Conservation (phyloP, 2,329 filamentous ascomycete species). For the Verticillium alfalfae region DNA sequence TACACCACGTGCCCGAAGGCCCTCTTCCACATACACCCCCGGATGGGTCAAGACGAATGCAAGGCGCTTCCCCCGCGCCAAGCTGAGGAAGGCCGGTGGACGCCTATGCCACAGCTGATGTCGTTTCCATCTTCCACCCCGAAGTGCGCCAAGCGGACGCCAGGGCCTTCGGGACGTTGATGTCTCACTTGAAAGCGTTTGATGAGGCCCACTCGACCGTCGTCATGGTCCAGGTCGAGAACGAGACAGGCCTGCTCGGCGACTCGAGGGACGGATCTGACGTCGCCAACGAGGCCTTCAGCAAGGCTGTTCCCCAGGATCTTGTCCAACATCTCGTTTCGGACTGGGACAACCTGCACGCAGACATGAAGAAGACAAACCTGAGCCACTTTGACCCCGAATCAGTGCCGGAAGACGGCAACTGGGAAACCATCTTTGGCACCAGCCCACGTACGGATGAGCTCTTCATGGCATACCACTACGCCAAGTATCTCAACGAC, state of each 20-base stretch:
- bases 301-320: constrained; percentile 16
- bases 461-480: constrained; percentile 22
- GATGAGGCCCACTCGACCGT: constrained; percentile 38
- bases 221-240: constrained; percentile 48
- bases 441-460: constrained; percentile 14
- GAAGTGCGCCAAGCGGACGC: constrained; percentile 15
- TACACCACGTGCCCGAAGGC: constrained; percentile 9
- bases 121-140: constrained; percentile 19
- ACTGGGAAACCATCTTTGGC: constrained; percentile 23
- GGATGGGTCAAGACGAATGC: constrained; percentile 18
- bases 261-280: constrained; percentile 38
- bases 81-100: constrained; percentile 20
- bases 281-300: constrained; percentile 29
- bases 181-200: constrained; percentile 27
- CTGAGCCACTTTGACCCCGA: not conserved
- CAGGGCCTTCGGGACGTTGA: constrained; percentile 20
- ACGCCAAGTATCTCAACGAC: constrained; percentile 16
- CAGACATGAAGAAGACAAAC: not conserved
- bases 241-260: constrained; percentile 40
- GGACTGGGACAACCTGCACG: constrained; percentile 2
- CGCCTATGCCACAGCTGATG: constrained; percentile 15
- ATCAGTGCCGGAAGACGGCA: not conserved
- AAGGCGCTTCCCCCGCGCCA: constrained; percentile 17
- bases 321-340: constrained; percentile 4
- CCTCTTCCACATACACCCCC: constrained; percentile 18